Conservation (phyloP, 768 basidiomycete genomes). For the Jaapia argillacea region DNA sequence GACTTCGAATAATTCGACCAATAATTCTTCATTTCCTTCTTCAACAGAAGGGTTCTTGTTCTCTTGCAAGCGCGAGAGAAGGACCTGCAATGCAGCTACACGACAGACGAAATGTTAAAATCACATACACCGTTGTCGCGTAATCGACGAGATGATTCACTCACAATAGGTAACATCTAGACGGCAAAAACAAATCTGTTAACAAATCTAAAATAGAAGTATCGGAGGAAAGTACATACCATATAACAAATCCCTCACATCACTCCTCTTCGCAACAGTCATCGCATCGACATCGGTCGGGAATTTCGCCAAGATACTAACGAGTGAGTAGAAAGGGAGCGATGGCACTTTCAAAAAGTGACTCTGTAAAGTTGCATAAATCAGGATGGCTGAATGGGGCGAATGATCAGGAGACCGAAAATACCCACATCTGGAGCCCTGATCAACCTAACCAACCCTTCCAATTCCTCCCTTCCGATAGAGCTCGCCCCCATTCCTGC, state of each 20-base stretch:
- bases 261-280: slow-evolving; percentile 63
- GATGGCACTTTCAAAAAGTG: slow-evolving; percentile 83
- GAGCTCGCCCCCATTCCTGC: too few species aligned
- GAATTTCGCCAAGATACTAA: slow-evolving; percentile 69
- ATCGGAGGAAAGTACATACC: too few species aligned
- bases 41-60: too few species aligned
- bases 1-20: slow-evolving; percentile 32
- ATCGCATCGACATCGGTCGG: slow-evolving; percentile 67
- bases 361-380: slow-evolving; percentile 35
- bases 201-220: neutral
- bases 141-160: slow-evolving; percentile 2
- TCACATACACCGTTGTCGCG: slow-evolving; percentile 4
- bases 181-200: neutral
- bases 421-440: slow-evolving; percentile 68
- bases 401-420: neutral
- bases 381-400: slow-evolving; percentile 8
- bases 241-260: slow-evolving; percentile 55
- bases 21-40: slow-evolving; percentile 28
- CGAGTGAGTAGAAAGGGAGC: slow-evolving; percentile 72
- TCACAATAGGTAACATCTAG: slow-evolving; percentile 27
- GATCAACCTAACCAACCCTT: too few species aligned
- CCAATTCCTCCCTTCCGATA: too few species aligned
- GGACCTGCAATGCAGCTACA: slow-evolving; percentile 45
- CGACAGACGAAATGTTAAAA: slow-evolving; percentile 18
- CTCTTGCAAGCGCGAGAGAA: slow-evolving; percentile 39